phyloP scores from a whole-genome alignment of 192 early-diverging fungal species.

The Entrophospora sp. region DNA sequence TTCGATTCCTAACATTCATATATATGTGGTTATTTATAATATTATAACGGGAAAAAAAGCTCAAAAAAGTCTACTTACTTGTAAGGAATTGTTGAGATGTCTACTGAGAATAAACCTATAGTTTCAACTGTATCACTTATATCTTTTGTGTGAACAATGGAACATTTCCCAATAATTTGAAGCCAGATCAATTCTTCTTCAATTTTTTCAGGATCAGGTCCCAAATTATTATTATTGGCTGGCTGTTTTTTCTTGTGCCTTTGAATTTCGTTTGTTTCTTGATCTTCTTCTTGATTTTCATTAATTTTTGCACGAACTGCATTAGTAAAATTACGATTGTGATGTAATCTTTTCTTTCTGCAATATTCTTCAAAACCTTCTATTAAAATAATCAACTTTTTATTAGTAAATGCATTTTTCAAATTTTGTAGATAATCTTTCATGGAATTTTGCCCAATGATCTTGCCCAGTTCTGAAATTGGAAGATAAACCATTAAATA shows the following conservation, averaged over 20 bases:
- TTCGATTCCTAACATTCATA: not conserved
- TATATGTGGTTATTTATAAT: not conserved
- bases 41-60: not conserved
- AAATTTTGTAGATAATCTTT: constrained; percentile 9
- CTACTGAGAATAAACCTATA: constrained; percentile 22
- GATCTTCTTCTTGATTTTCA: not conserved
- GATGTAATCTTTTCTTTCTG: constrained; percentile 15
- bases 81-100: constrained; percentile 27
- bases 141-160: constrained; percentile 26
- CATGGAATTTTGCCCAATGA: constrained; percentile 17
- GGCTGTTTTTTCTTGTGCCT: not conserved
- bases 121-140: constrained; percentile 26
- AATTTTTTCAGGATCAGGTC: constrained; percentile 15
- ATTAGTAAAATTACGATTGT: constrained; percentile 23
- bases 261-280: not conserved
- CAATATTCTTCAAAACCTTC: constrained; percentile 34
- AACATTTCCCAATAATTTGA: constrained; percentile 22
- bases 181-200: constrained; percentile 24
- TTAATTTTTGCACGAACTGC: constrained; percentile 18
- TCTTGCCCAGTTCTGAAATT: constrained; percentile 2
- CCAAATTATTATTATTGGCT: not conserved
- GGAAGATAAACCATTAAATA: constrained; percentile 19
- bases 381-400: constrained; percentile 26
- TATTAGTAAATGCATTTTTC: not conserved
- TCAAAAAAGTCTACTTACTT: constrained; percentile 21